Evolutionary conservation across 1,284 basidiomycete species (phyloP).

Genomic region (Pascua sp.): DNA sequence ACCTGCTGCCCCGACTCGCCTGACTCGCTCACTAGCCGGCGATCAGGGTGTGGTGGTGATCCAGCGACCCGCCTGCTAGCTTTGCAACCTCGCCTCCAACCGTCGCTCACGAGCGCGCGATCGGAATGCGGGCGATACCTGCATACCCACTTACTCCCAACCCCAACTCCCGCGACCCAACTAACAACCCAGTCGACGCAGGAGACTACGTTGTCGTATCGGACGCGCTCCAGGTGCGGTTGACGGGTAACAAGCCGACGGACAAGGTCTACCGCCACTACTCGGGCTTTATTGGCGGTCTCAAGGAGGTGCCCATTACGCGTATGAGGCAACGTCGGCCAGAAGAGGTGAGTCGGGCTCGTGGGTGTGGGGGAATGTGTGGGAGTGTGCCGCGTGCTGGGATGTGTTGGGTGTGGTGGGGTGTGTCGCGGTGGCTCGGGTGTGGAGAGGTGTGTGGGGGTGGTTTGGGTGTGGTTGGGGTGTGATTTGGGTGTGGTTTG

Average conservation of each 20-base stretch:
- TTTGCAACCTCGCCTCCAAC: too few relatives aligned
- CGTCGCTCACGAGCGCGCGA: too few relatives aligned
- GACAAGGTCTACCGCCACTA: conserved; percentile 87
- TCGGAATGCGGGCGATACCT: too few relatives aligned
- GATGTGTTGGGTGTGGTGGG: not conserved
- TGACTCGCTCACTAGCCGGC: too few relatives aligned
- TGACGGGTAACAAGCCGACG: conserved; percentile 84
- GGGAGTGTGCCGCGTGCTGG: too few relatives aligned
- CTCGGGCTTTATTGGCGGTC: conserved; percentile 87
- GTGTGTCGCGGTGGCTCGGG: not conserved
- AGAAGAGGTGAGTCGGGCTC: conserved; percentile 79
- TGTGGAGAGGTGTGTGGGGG: not conserved
- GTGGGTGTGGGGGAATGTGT: too few relatives aligned
- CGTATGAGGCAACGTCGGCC: conserved; percentile 79
- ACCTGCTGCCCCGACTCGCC: too few relatives aligned
- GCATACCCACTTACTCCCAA: too few relatives aligned
- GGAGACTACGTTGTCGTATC: conserved; percentile 98
- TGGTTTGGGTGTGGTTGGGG: not conserved
- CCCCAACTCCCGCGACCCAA: not conserved
- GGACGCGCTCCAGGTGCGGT: conserved; percentile 76
- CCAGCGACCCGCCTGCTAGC: too few relatives aligned
- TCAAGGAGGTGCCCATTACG: conserved; percentile 83
- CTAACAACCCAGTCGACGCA: conserved; percentile 66
- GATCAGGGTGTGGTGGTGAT: too few relatives aligned
- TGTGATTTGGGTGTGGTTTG: too few relatives aligned